These are phyloP conservation scores for Claviceps africana DNA, from an alignment of 2,329 filamentous ascomycete species.

Conservation along the genomic window DNA sequence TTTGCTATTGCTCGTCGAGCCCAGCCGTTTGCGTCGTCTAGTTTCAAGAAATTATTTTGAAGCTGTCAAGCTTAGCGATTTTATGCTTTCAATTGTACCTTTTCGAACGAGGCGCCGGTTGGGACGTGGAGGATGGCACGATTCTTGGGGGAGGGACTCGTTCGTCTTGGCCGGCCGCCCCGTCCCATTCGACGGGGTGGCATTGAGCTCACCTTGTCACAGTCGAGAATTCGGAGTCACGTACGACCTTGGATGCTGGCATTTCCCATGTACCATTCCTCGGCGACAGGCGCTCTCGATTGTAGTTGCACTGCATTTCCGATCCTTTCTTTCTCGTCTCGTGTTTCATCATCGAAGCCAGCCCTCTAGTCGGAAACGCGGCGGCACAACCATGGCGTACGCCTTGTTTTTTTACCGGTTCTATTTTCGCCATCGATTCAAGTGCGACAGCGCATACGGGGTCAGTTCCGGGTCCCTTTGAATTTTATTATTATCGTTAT, in stretches of 20 bases:
- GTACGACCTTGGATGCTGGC: background rate
- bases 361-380: background rate
- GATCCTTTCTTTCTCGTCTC: background rate
- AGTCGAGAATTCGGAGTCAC: background rate
- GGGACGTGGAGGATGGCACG: background rate
- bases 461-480: too few species aligned
- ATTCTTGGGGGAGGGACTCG: background rate
- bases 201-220: background rate
- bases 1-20: background rate
- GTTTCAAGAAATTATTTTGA: background rate
- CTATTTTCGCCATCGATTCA: too few species aligned
- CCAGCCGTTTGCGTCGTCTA: background rate
- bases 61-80: constrained; percentile 4
- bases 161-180: background rate
- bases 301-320: background rate
- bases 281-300: background rate
- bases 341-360: background rate
- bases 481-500: background rate
- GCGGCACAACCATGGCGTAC: background rate
- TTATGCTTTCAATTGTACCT: constrained; percentile 2
- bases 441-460: too few species aligned
- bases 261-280: background rate
- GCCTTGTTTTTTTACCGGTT: background rate
- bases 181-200: background rate
- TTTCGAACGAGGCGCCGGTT: background rate